Conservation (phyloP, 2,329 filamentous ascomycete species). For the Penicillium occitanis region DNA sequence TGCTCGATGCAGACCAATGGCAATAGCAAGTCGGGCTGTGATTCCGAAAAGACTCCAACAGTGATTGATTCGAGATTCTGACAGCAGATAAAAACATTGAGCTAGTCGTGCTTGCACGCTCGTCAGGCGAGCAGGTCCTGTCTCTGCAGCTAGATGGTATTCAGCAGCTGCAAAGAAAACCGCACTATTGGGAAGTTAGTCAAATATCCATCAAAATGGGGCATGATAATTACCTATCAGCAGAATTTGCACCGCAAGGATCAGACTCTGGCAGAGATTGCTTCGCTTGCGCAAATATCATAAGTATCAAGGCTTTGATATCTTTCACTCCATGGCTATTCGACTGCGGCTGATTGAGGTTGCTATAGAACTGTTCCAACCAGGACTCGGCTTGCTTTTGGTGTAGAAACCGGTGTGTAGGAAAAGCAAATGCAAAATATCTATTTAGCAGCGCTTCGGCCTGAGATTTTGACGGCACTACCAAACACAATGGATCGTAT, state of each 20-base stretch:
- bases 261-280: neutral
- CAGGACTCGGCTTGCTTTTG: neutral
- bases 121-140: slow-evolving; percentile 32
- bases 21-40: slow-evolving; percentile 34
- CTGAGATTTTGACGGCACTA: neutral
- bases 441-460: neutral
- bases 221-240: neutral
- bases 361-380: neutral
- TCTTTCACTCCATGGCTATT: neutral
- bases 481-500: neutral
- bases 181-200: slow-evolving; percentile 14
- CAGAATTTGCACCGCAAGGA: neutral
- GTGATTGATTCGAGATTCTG: slow-evolving; percentile 37
- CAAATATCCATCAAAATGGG: neutral
- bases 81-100: slow-evolving; percentile 23
- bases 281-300: neutral
- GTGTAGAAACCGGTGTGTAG: neutral
- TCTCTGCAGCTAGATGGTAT: slow-evolving; percentile 35
- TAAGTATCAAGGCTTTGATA: neutral
- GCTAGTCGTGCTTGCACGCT: slow-evolving; percentile 44
- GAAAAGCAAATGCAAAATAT: neutral
- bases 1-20: slow-evolving; percentile 33
- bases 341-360: neutral
- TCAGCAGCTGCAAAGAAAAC: slow-evolving; percentile 30
- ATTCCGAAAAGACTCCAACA: slow-evolving; percentile 39